Base-by-base conservation (phyloP, 768 basidiomycete species). In the Panaeolus cyanescens region DNA sequence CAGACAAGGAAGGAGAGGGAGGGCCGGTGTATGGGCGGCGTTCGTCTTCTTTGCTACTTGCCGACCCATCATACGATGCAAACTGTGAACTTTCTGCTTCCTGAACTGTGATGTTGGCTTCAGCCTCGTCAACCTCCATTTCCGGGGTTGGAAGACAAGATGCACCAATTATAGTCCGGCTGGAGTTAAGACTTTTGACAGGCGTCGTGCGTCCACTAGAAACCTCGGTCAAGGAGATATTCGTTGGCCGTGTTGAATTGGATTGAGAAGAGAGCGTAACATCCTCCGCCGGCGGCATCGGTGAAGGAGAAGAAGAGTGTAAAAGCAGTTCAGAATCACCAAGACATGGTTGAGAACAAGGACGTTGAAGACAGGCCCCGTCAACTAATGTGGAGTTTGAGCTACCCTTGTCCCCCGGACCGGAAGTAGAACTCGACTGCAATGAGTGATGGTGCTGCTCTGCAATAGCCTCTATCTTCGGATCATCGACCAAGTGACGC, bases 61-160 rank as follows among this genome's bases (percentile, higher is more conserved):
- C 30, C 19, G 39, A 42, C 1, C 7, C 6, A 17, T 22, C 39
- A 32, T 57, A 58, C 28, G 61, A 54, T 62, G 55, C 19, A 5
- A 20, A 42, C 28, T 54, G 15, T 15, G 32, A 45, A 22, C n/a
- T 55, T 40, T 5, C 37, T 53, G 55, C 39, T 59, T 12, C 25
- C 22, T 25, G 25, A 13, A 28, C 12, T 15, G 30, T 13, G 30
- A 20, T 50, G 15, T 58, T 34, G 10, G 31, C 56, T 32, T 37
- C 37, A 56, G 34, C 40, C 20, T 63, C 61, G 10, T 22, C 58
- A 13, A 33, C 54, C 59, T 70, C 74, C 67, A 55, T 67, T 56
- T 64, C 70, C 20, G 66, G 72, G 33, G 66, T 70, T 22, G 67
- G 69, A 40, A 70, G 67, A 59, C 68, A 70, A 10, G 63, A 67